Base-by-base conservation (phyloP, 1,139 yeast species). In the Candida sanyaensis region DNA sequence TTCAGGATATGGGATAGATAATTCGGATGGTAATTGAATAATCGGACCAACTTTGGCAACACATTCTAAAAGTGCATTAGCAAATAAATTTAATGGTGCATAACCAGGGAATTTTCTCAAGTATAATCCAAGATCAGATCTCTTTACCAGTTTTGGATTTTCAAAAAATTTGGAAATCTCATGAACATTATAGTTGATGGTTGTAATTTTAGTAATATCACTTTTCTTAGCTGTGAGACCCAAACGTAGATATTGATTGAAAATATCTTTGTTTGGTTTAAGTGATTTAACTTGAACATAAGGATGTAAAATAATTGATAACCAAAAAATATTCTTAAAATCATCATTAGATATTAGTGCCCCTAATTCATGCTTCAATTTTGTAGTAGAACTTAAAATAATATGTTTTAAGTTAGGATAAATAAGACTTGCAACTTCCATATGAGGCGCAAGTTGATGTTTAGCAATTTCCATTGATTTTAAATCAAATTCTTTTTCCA, bases 151-250 rank as follows among this genome's bases (percentile, higher is more conserved):
- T 2, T 63, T 53, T 2, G 68, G 58, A 3, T 57, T 55, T 4
- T 59, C 55, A 44, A 72, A 59, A 36, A 55, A 55, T 6, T 43
- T 42, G 6, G 48, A 46, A 8, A 66, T 41, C 2, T 51, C 50
- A 23, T 51, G 43, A 2, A 65, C 54, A 31, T 61, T 49, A 13
- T 54, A 55, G 17, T 66, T 60, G 21, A 82, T 65, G 38, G 70
- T 66, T 1, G 81, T 63, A 1, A 83, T 78, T 10, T 74, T 65
- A 4, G 77, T 82, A 11, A 82, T 81, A 37, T 84, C 86, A 40
- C 66, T 64, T 45, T 80, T 78, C 12, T 91, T 83, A 49, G 84
- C 75, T 58, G 86, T 85, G 37, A 92, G 65, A 0, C 96, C 93
- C 49, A 88, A 91, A 54, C 83, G 77, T 34, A 88, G 64, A 2